Evolutionary conservation across 2,329 filamentous ascomycete species (phyloP).

Genomic region (Periconia macrospinosa): DNA sequence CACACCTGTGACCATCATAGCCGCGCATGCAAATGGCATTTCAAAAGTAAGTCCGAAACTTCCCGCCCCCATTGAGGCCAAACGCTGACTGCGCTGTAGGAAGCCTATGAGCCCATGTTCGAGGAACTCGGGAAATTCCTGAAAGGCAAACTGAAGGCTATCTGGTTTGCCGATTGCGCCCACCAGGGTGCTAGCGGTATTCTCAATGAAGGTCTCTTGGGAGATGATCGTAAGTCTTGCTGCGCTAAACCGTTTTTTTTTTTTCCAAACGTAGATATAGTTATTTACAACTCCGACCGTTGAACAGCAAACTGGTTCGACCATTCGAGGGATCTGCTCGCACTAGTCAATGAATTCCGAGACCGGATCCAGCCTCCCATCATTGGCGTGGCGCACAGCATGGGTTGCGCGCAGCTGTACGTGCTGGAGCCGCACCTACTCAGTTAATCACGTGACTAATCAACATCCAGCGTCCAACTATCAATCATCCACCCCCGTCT

Average conservation of each 20-base stretch:
- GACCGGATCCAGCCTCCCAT: slow-evolving; percentile 16
- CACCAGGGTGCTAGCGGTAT: slow-evolving; percentile 16
- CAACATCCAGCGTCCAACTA: slow-evolving; percentile 13
- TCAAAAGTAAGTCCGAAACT: slow-evolving; percentile 12
- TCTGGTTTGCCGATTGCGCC: slow-evolving; percentile 20
- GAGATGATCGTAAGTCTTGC: neutral
- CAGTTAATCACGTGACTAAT: neutral
- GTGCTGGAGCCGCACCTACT: neutral
- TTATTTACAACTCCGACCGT: neutral
- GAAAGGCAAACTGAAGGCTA: slow-evolving; percentile 10
- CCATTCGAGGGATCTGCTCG: slow-evolving; percentile 5
- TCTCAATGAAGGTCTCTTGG: neutral
- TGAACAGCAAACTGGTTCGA: neutral
- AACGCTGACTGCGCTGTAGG: neutral
- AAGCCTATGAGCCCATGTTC: slow-evolving; percentile 19
- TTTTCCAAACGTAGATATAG: neutral
- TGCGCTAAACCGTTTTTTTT: neutral
- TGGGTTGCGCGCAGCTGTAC: slow-evolving; percentile 19
- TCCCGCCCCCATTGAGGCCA: neutral
- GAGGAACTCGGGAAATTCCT: slow-evolving; percentile 14
- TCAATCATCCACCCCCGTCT: slow-evolving; percentile 21
- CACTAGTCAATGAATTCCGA: slow-evolving; percentile 20
- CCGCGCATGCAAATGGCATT: slow-evolving; percentile 21
- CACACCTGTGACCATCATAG: slow-evolving; percentile 17
- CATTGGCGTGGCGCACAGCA: slow-evolving; percentile 22